These are phyloP conservation scores for Talaromyces stipitatus DNA, from an alignment of 495 filamentous ascomycete genomes.

Conservation along the genomic window DNA sequence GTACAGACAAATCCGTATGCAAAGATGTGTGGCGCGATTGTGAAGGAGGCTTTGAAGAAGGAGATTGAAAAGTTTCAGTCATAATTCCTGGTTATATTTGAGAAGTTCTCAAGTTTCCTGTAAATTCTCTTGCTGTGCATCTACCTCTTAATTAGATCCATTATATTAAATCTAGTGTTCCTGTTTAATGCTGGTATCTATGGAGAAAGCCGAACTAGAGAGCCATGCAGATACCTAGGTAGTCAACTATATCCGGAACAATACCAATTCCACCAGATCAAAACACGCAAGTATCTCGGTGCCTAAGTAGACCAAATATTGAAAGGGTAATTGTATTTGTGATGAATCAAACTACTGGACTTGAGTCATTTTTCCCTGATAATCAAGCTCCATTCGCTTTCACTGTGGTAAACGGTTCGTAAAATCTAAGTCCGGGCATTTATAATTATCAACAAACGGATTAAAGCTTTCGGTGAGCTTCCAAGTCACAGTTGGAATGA, in stretches of 20 bases:
- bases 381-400: not conserved
- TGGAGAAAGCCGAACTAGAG: too few relatives aligned
- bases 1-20: constrained; percentile 82
- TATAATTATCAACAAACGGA: not conserved
- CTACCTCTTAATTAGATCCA: not conserved
- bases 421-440: not conserved
- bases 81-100: constrained; percentile 1
- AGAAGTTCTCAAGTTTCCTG: constrained; percentile 4
- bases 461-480: not conserved
- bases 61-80: constrained; percentile 39
- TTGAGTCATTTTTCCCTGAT: not conserved
- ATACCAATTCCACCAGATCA: too few relatives aligned
- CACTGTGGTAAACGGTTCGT: too few relatives aligned
- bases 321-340: too few relatives aligned
- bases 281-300: too few relatives aligned
- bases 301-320: too few relatives aligned
- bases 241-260: too few relatives aligned
- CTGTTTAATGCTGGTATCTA: too few relatives aligned
- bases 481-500: not conserved
- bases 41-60: constrained; percentile 76
- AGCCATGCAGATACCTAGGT: too few relatives aligned
- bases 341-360: too few relatives aligned
- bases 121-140: not conserved
- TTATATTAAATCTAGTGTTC: too few relatives aligned
- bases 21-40: constrained; percentile 82